Evolutionary conservation across 352 stramenopile species (phyloP), one percentile per base, ranked within the genome.

Genomic region (Pythium oligandrum): DNA sequence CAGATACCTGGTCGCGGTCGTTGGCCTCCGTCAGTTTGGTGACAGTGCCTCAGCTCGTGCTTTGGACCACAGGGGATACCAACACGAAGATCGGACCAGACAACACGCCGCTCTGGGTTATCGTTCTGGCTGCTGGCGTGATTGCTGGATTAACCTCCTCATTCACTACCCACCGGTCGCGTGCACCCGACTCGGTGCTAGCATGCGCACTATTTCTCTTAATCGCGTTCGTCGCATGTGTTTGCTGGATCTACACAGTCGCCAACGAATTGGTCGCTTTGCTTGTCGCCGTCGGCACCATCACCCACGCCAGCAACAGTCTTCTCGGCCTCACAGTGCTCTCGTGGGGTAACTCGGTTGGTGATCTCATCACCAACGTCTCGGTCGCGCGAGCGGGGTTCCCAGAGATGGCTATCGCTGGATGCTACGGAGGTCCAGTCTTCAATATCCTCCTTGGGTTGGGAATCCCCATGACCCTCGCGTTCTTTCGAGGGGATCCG

Each of bases 191-290:
- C 34, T 86, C 79, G 6, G 38, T 72, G 4, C 58, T 61, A 38
- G 64, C 72, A 40, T 82, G 70, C 38, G 58, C 73, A 10, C 34
- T 86, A n/a, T 73, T 92, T 47, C 70, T 94, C 39, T 57, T 67
- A 6, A 59, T 96, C 26, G 82, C 75, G 4, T 90, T 96, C 32
- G 59, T 76, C 8, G 83, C 92, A 11, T 96, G 85, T 55, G 86
- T 97, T 10, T 80, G 80, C 44, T 97, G 90, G 92, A 97, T 97
- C 61, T 97, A 96, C 64, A 68, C 82, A 2, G 70, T 97, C 37
- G 88, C 90, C 4, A 86, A 75, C 39, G 89, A 97, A 46, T 55
- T 97, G 1, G 80, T 97, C 53, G 80, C 76, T 9, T 54, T 96
- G 31, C 65, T 97, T 7, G 69, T 90, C 35, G 75, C 83, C 0